A percentile compares a stretch with the other conserved stretches of the same genome.
These are phyloP conservation scores for Echinochloa phyllopogon DNA, from an alignment of 176 grass and related monocot genomes.

Conservation along the genomic window DNA sequence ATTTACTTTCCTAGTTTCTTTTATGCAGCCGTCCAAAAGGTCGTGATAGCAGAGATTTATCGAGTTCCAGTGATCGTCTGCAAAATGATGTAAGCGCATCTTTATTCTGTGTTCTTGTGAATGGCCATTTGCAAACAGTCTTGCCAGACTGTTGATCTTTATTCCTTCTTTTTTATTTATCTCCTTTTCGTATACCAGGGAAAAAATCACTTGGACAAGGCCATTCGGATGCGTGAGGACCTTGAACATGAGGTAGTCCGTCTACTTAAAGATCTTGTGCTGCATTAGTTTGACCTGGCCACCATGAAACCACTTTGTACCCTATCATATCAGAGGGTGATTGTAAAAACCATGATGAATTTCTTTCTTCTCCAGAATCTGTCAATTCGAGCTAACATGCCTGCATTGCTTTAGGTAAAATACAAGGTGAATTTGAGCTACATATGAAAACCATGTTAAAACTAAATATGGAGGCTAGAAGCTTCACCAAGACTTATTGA, in stretches of 20 bases:
- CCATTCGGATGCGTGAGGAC: conserved; percentile 61
- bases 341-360: conserved; percentile 27
- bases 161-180: conserved; percentile 32
- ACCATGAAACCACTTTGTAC: conserved; percentile 11
- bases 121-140: conserved; percentile 22
- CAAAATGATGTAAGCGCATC: conserved; percentile 54
- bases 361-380: background rate
- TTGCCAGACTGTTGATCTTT: background rate
- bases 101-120: conserved; percentile 37
- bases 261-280: conserved; percentile 15
- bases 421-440: background rate
- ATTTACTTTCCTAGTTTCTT: conserved; percentile 38
- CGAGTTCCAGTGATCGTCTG: conserved; percentile 61
- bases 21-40: conserved; percentile 51
- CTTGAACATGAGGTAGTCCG: conserved; percentile 72
- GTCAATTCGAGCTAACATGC: conserved; percentile 15
- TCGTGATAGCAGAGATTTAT: conserved; percentile 59
- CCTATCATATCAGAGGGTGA: background rate
- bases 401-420: background rate
- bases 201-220: conserved; percentile 69
- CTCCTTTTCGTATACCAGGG: conserved; percentile 36
- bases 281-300: conserved; percentile 11
- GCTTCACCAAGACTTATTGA: background rate
- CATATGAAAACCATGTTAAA: background rate
- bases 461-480: background rate